These are phyloP conservation scores for Penicillium frequentans DNA, from an alignment of 2,329 filamentous ascomycete species.

Conservation along the genomic window DNA sequence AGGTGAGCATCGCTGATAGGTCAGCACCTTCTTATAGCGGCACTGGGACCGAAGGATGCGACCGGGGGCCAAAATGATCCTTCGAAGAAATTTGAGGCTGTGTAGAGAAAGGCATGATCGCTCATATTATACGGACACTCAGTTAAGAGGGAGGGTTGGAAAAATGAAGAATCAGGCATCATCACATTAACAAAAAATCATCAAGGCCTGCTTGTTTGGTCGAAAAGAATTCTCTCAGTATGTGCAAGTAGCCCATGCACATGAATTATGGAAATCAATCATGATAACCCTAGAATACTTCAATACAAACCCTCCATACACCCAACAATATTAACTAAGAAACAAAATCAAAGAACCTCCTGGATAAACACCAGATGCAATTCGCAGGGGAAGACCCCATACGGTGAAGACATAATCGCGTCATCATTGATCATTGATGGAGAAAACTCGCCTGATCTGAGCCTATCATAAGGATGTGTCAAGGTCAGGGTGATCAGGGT, in stretches of 20 bases:
- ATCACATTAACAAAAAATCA: neutral
- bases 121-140: too few species aligned
- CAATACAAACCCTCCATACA: neutral
- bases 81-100: neutral
- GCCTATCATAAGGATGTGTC: neutral
- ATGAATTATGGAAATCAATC: constrained; percentile 2
- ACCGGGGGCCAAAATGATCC: neutral
- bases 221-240: neutral
- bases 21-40: neutral
- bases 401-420: neutral
- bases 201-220: constrained; percentile 13
- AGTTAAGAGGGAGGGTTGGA: neutral
- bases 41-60: neutral
- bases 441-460: neutral
- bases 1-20: neutral
- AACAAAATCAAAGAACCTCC: neutral
- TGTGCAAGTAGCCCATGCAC: constrained; percentile 4
- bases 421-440: neutral
- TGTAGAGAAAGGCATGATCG: neutral
- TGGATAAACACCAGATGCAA: constrained; percentile 12
- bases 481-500: neutral
- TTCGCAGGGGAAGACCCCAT: neutral
- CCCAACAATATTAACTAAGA: constrained; percentile 8
- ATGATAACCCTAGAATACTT: neutral
- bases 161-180: neutral